These are phyloP conservation scores for Vanderwaltozyma yarrowii DNA, from an alignment of 805 yeast genomes.

Conservation along the genomic window DNA sequence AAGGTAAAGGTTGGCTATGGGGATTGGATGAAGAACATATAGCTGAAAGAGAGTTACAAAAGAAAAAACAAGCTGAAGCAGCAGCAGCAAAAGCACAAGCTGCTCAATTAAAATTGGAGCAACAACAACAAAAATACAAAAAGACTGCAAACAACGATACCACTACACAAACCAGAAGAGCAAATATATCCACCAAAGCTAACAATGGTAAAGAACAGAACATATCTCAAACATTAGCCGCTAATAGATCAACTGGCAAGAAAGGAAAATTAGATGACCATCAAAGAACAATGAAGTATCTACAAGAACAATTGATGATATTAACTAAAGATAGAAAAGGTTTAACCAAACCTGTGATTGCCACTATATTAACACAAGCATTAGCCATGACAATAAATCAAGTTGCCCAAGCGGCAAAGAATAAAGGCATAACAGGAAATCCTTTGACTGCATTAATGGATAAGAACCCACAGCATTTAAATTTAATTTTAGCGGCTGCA, in stretches of 20 bases:
- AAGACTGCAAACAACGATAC: conserved; percentile 11
- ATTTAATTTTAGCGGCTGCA: conserved; percentile 69
- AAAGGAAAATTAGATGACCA: conserved; percentile 29
- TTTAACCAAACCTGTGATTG: conserved; percentile 70
- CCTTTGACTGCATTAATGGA: conserved; percentile 71
- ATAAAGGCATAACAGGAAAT: conserved; percentile 69
- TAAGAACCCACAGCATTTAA: conserved; percentile 70
- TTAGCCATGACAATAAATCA: conserved; percentile 89
- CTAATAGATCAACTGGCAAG: conserved; percentile 20
- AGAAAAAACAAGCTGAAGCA: conserved; percentile 55
- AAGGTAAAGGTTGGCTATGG: conserved; percentile 95
- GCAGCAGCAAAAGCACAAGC: conserved; percentile 52
- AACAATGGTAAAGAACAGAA: conserved; percentile 22
- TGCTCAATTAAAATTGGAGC: conserved; percentile 43
- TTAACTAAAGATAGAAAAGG: conserved; percentile 71
- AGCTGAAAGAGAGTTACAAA: conserved; percentile 68
- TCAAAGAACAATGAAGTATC: conserved; percentile 57
- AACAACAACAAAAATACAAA: conserved; percentile 35
- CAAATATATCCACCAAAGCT: conserved; percentile 6
- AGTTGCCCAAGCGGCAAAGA: conserved; percentile 79
- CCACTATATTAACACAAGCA: conserved; percentile 80
- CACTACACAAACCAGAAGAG: conserved; percentile 7
- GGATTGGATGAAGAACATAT: conserved; percentile 79
- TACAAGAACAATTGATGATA: conserved; percentile 77
- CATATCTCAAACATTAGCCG: conserved; percentile 27